A percentile compares a stretch with the other conserved stretches of the same genome.
Conservation (phyloP, 2,329 filamentous ascomycete species). For the Fusarium nisikadoi region DNA sequence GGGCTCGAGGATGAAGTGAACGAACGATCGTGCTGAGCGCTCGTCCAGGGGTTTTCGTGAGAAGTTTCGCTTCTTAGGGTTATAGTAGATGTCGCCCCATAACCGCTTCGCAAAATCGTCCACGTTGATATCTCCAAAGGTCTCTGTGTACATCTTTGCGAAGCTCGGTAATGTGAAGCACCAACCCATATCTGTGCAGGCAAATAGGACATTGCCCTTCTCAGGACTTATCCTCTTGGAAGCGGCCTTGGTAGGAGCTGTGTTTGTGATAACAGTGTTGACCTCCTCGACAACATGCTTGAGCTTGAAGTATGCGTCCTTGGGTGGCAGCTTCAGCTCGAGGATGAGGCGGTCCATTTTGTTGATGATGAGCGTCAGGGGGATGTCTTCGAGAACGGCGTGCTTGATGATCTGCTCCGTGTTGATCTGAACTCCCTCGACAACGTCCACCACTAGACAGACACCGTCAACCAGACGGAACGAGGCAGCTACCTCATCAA, state of each 20-base stretch:
- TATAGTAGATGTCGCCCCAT: slow-evolving; percentile 98
- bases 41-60: slow-evolving; percentile 88
- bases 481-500: slow-evolving; percentile 92
- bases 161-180: slow-evolving; percentile 96
- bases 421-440: slow-evolving; percentile 98
- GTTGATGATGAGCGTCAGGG: slow-evolving; percentile 91
- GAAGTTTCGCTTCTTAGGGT: slow-evolving; percentile 89
- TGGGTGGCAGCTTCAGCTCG: slow-evolving; percentile 92
- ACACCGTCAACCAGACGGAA: slow-evolving; percentile 90
- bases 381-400: slow-evolving; percentile 88
- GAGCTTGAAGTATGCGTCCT: slow-evolving; percentile 97
- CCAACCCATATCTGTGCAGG: slow-evolving; percentile 94
- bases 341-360: slow-evolving; percentile 97
- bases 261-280: slow-evolving; percentile 93
- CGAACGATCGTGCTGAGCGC: slow-evolving; percentile 84
- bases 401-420: slow-evolving; percentile 98
- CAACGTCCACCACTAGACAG: slow-evolving; percentile 92
- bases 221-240: slow-evolving; percentile 88
- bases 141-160: slow-evolving; percentile 94
- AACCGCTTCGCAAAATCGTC: slow-evolving; percentile 85
- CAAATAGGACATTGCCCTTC: slow-evolving; percentile 97
- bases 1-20: slow-evolving; percentile 94
- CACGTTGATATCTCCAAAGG: slow-evolving; percentile 82
- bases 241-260: slow-evolving; percentile 82
- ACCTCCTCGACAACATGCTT: slow-evolving; percentile 99